Evolutionary conservation across 2,329 filamentous ascomycete genomes (phyloP).

Genomic region (Colletotrichum tofieldiae): DNA sequence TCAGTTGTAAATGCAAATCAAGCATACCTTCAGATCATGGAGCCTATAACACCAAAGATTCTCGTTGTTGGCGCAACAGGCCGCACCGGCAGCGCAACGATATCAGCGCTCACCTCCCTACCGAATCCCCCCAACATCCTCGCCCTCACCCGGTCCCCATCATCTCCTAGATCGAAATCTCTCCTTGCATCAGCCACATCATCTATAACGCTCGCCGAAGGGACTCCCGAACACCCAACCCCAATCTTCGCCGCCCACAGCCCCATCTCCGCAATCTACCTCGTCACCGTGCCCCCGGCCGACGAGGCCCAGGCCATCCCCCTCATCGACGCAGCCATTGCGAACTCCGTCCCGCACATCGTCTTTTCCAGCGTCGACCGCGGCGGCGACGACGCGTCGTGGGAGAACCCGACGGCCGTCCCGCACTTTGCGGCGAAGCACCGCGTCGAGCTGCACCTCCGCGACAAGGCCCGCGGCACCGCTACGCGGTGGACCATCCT

Average conservation of each 20-base stretch:
- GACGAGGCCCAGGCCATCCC: conserved; percentile 47
- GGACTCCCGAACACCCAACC: conserved; percentile 24
- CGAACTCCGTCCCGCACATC: conserved; percentile 49
- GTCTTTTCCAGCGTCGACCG: conserved; percentile 47
- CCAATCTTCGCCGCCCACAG: conserved; percentile 44
- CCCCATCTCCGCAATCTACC: conserved; percentile 45
- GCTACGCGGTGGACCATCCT: conserved; percentile 46
- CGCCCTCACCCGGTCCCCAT: conserved; percentile 31
- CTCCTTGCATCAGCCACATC: conserved; percentile 5
- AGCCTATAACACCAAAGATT: conserved; percentile 55
- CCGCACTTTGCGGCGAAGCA: conserved; percentile 46
- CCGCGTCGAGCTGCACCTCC: conserved; percentile 41
- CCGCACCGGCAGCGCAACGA: conserved; percentile 61
- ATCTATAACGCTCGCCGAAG: conserved; percentile 39
- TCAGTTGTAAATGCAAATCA: not conserved
- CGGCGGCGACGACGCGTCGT: conserved; percentile 45
- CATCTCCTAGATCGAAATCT: conserved; percentile 26
- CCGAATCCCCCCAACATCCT: conserved; percentile 16
- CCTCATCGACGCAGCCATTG: conserved; percentile 46
- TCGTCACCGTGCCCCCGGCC: conserved; percentile 49
- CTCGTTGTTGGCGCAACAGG: conserved; percentile 64
- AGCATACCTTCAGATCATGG: not conserved
- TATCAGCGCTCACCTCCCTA: conserved; percentile 47
- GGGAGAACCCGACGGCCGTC: conserved; percentile 42
- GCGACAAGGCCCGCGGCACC: conserved; percentile 24